phyloP scores from a whole-genome alignment of 768 basidiomycete genomes.

The Mycena indigotica region DNA sequence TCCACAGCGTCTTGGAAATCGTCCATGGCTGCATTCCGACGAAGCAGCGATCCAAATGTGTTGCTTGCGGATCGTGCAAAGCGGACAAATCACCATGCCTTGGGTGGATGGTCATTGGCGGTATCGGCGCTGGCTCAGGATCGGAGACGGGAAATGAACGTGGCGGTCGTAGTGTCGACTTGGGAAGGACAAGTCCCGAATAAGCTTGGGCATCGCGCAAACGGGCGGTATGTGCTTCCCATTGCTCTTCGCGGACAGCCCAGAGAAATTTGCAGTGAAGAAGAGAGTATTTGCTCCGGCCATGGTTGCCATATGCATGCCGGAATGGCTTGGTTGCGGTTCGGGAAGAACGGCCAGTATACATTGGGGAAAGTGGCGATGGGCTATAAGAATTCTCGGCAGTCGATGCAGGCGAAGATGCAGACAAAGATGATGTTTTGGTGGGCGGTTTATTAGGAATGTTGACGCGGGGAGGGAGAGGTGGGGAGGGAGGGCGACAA shows the following conservation, averaged over 20 bases:
- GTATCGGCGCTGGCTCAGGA: conserved; percentile 18
- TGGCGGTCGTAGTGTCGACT: conserved; percentile 19
- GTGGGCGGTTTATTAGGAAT: conserved; percentile 12
- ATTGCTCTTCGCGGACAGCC: conserved; percentile 56
- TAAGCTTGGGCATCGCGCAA: conserved; percentile 30
- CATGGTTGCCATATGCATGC: conserved; percentile 56
- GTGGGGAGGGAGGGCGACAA: conserved; percentile 13
- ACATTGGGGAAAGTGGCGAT: conserved; percentile 38
- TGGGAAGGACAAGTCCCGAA: conserved; percentile 27
- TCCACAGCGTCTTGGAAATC: conserved; percentile 65
- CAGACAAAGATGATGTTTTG: background rate
- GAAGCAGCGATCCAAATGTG: conserved; percentile 61
- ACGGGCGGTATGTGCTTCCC: conserved; percentile 40
- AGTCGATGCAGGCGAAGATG: conserved; percentile 18
- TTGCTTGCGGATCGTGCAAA: conserved; percentile 59
- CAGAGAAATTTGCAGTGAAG: conserved; percentile 65
- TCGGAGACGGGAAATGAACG: conserved; percentile 27
- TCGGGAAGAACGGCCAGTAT: conserved; percentile 22
- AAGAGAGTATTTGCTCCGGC: conserved; percentile 63
- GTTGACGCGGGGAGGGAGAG: conserved; percentile 28
- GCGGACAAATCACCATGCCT: conserved; percentile 63
- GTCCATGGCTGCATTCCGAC: conserved; percentile 63
- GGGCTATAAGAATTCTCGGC: conserved; percentile 41
- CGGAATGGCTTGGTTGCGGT: conserved; percentile 35
- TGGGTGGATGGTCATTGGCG: conserved; percentile 53